These are phyloP conservation scores for Parastagonospora nodorum DNA, from an alignment of 2,329 filamentous ascomycete species.

Conservation along the genomic window DNA sequence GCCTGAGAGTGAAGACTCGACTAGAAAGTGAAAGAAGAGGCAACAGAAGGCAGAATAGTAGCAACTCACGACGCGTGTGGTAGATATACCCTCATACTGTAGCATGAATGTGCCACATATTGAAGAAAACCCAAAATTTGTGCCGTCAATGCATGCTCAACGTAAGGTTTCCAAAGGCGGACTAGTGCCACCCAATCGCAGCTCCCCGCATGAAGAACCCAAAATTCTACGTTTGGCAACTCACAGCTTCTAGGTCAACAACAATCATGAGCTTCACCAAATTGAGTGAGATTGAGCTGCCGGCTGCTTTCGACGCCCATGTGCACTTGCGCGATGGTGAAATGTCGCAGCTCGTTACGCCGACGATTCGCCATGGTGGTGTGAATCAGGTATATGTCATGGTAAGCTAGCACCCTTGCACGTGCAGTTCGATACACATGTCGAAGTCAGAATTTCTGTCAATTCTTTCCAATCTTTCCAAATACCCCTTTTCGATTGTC, in stretches of 20 bases:
- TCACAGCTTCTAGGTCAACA: neutral
- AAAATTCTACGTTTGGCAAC: slow-evolving; percentile 15
- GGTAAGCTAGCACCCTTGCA: slow-evolving; percentile 42
- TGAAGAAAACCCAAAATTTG: no score
- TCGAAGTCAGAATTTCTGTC: no score
- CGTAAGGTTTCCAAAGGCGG: neutral
- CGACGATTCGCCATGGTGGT: slow-evolving; percentile 57
- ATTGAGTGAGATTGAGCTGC: slow-evolving; percentile 51
- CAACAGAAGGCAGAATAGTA: no score
- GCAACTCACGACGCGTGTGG: no score
- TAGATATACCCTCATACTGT: no score
- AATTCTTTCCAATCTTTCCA: neutral
- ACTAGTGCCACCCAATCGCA: slow-evolving; percentile 1
- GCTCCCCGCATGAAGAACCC: slow-evolving; percentile 13
- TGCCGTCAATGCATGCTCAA: no score
- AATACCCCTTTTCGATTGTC: neutral
- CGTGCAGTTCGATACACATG: neutral
- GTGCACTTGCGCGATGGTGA: slow-evolving; percentile 59
- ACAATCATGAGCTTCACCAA: slow-evolving; percentile 46
- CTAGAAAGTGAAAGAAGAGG: no score
- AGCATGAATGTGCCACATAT: no score
- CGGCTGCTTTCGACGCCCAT: slow-evolving; percentile 57
- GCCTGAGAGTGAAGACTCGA: slow-evolving; percentile 4
- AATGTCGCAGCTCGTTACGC: slow-evolving; percentile 58
- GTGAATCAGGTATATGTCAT: slow-evolving; percentile 61